phyloP scores from a whole-genome alignment of 2,329 filamentous ascomycete genomes.

The Phialemonium atrogriseum region DNA sequence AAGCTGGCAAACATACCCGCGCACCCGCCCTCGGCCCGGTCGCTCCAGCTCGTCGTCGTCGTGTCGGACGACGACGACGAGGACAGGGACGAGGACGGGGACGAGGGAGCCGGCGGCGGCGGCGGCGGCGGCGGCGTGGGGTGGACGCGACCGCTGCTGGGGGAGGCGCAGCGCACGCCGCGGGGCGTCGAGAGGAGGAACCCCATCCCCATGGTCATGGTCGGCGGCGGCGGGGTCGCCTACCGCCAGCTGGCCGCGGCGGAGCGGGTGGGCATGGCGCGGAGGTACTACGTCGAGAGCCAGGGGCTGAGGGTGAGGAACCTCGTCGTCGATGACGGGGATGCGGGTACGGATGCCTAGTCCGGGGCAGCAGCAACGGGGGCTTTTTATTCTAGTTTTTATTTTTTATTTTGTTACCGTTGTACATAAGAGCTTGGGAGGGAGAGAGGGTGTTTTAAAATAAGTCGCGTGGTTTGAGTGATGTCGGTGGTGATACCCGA shows the following conservation, averaged over 20 bases:
- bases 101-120: slow-evolving; percentile 11
- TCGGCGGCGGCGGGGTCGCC: slow-evolving; percentile 60
- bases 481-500: too few relatives aligned
- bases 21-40: slow-evolving; percentile 50
- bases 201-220: slow-evolving; percentile 76
- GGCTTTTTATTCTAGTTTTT: too few relatives aligned
- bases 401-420: too few relatives aligned
- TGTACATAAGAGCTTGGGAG: too few relatives aligned
- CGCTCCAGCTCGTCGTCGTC: slow-evolving; percentile 75
- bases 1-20: slow-evolving; percentile 83
- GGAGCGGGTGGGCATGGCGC: slow-evolving; percentile 63
- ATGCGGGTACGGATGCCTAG: slow-evolving; percentile 10
- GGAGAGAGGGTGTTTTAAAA: too few relatives aligned
- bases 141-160: slow-evolving; percentile 58
- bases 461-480: too few relatives aligned
- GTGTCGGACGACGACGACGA: slow-evolving; percentile 48
- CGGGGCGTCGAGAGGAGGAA: slow-evolving; percentile 61
- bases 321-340: slow-evolving; percentile 51
- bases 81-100: slow-evolving; percentile 20
- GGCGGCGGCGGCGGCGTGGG: slow-evolving; percentile 18
- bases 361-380: too few relatives aligned
- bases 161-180: slow-evolving; percentile 63
- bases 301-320: slow-evolving; percentile 74
- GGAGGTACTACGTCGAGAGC: slow-evolving; percentile 73
- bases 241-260: slow-evolving; percentile 56